Conservation (phyloP, 768 basidiomycete genomes). For the Cantharellus anzutake region DNA sequence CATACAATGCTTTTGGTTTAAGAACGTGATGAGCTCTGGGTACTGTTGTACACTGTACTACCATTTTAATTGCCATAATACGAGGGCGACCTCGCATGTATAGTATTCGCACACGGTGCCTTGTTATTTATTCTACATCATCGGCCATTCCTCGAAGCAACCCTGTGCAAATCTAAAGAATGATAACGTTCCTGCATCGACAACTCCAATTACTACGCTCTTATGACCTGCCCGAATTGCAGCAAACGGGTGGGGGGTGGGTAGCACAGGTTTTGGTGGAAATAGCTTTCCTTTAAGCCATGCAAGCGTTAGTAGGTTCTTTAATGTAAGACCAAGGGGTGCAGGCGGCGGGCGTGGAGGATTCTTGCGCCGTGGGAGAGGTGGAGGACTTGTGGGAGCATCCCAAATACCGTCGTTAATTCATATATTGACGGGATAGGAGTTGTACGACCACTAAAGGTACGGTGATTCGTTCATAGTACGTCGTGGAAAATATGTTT, state of each 20-base stretch:
- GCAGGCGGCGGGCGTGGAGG: slow-evolving; percentile 15
- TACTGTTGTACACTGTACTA: too few species aligned
- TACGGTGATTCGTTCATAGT: too few species aligned
- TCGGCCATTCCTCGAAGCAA: slow-evolving; percentile 68
- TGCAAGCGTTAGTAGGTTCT: not conserved
- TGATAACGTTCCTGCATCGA: slow-evolving; percentile 71
- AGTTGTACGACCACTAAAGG: slow-evolving; percentile 58
- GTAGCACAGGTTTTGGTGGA: not conserved
- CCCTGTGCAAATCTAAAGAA: slow-evolving; percentile 82
- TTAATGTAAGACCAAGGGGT: not conserved
- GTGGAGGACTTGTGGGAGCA: slow-evolving; percentile 43
- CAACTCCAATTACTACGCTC: slow-evolving; percentile 66
- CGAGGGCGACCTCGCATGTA: too few species aligned
- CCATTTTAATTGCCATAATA: too few species aligned
- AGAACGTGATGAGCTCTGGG: too few species aligned
- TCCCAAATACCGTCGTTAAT: slow-evolving; percentile 48
- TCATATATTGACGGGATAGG: slow-evolving; percentile 69
- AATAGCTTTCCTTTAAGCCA: not conserved
- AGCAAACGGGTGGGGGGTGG: slow-evolving; percentile 35
- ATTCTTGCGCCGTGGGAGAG: slow-evolving; percentile 28
- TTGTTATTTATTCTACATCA: slow-evolving; percentile 28
- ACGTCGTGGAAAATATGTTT: too few species aligned
- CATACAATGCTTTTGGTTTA: too few species aligned
- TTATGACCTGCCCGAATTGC: slow-evolving; percentile 72
- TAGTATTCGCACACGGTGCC: too few species aligned